These are phyloP conservation scores for Tolypocladium endophyticum DNA, from an alignment of 2,329 filamentous ascomycete species.

Conservation along the genomic window DNA sequence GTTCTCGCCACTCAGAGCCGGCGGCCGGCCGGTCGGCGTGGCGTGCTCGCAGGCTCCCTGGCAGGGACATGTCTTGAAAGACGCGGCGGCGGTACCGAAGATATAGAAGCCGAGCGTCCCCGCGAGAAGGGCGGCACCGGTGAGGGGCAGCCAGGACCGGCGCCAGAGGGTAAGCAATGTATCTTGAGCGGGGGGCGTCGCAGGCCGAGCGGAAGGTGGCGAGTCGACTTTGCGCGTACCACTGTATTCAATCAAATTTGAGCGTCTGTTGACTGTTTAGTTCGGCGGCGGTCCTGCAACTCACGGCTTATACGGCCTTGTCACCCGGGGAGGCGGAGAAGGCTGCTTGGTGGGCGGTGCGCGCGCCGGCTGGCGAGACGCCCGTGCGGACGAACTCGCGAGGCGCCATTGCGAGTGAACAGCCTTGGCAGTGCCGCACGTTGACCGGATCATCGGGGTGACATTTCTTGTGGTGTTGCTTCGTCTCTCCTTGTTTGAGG, in stretches of 20 bases:
- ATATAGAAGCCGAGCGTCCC: constrained; percentile 38
- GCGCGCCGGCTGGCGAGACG: constrained; percentile 9
- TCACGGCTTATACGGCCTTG: constrained; percentile 20
- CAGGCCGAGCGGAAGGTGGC: constrained; percentile 10
- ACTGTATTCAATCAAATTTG: not conserved
- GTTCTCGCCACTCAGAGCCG: constrained; percentile 31
- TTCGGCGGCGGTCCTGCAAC: not conserved
- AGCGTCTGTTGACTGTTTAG: not conserved
- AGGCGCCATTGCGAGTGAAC: constrained; percentile 15
- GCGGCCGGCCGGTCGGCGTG: constrained; percentile 36
- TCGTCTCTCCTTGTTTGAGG: not conserved
- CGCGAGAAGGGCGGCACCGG: constrained; percentile 34
- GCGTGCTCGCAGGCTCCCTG: constrained; percentile 20
- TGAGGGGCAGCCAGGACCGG: constrained; percentile 31
- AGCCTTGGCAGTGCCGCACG: constrained; percentile 14
- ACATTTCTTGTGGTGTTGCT: constrained; percentile 3
- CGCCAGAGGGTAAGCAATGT: constrained; percentile 25
- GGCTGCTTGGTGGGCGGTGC: not conserved
- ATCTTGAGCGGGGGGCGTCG: constrained; percentile 14
- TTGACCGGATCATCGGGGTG: constrained; percentile 17
- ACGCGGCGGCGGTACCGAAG: constrained; percentile 25
- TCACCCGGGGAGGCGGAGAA: constrained; percentile 10
- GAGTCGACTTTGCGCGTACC: constrained; percentile 1
- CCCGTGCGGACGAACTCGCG: constrained; percentile 16
- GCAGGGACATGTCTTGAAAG: constrained; percentile 16